Conservation (phyloP, 805 yeast species). For the Ogataea populi-albae region DNA sequence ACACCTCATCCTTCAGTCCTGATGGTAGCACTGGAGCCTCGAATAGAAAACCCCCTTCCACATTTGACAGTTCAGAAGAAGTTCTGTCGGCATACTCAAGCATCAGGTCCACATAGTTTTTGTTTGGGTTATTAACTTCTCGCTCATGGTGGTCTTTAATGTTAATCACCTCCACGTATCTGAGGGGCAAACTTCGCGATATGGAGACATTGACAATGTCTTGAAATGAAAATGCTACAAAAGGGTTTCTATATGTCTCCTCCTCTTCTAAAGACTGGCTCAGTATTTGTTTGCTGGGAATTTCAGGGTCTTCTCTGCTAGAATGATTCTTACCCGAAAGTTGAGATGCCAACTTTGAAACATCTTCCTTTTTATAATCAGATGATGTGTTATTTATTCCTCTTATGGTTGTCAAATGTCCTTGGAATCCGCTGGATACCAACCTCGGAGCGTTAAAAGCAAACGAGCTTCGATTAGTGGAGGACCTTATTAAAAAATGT, state of each 20-base stretch:
- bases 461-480: too few relatives aligned
- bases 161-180: conserved; percentile 18
- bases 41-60: conserved; percentile 2
- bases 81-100: conserved; percentile 8
- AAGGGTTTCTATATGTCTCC: conserved; percentile 16
- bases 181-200: conserved; percentile 7
- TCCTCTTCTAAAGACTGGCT: conserved; percentile 13
- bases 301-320: conserved; percentile 3
- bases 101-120: conserved; percentile 14
- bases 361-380: too few relatives aligned
- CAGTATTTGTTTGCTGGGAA: conserved; percentile 6
- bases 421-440: too few relatives aligned
- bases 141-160: conserved; percentile 18
- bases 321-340: too few relatives aligned
- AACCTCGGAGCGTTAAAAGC: too few relatives aligned
- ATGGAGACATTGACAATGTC: conserved; percentile 19
- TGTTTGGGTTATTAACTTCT: conserved; percentile 6
- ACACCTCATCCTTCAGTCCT: conserved; percentile 1
- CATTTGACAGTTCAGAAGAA: not conserved
- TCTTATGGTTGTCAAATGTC: too few relatives aligned
- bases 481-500: too few relatives aligned
- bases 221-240: conserved; percentile 11
- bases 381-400: too few relatives aligned
- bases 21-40: conserved; percentile 5
- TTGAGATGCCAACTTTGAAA: too few relatives aligned